Conservation (phyloP, 768 basidiomycete species). For the Boletus reticuloceps region DNA sequence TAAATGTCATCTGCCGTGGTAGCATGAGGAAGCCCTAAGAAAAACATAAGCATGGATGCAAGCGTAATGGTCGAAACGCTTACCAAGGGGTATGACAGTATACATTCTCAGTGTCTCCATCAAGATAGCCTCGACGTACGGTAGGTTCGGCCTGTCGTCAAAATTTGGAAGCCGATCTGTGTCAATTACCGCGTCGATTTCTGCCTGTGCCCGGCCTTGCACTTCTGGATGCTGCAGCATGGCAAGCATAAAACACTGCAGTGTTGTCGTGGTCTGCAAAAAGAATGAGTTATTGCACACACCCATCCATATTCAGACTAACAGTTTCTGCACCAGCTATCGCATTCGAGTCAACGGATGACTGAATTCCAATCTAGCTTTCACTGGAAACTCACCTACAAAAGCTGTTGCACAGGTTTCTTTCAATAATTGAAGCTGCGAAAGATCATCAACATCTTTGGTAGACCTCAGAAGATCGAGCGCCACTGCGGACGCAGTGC, state of each 20-base stretch:
- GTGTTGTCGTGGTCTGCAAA: conserved; percentile 8
- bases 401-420: conserved; percentile 11
- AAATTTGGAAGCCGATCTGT: conserved; percentile 26
- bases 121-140: conserved; percentile 29
- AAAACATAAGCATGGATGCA: not conserved
- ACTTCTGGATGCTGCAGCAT: conserved; percentile 32
- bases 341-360: not conserved
- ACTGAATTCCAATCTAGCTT: not conserved
- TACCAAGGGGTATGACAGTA: conserved; percentile 25
- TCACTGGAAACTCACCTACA: conserved; percentile 11
- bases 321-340: conserved; percentile 23
- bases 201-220: conserved; percentile 31
- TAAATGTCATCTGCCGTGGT: conserved; percentile 20
- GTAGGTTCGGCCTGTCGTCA: conserved; percentile 21
- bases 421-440: conserved; percentile 10
- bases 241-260: conserved; percentile 29
- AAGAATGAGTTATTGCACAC: not conserved
- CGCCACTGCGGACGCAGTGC: conserved; percentile 9
- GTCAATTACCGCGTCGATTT: conserved; percentile 31
- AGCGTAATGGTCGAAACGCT: not conserved
- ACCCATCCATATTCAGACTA: not conserved
- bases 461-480: conserved; percentile 6
- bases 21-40: conserved; percentile 16
- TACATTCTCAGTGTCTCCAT: conserved; percentile 31
- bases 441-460: conserved; percentile 1